Base-by-base conservation (phyloP, 129 eudicot genomes). In the Lactuca saligna region DNA sequence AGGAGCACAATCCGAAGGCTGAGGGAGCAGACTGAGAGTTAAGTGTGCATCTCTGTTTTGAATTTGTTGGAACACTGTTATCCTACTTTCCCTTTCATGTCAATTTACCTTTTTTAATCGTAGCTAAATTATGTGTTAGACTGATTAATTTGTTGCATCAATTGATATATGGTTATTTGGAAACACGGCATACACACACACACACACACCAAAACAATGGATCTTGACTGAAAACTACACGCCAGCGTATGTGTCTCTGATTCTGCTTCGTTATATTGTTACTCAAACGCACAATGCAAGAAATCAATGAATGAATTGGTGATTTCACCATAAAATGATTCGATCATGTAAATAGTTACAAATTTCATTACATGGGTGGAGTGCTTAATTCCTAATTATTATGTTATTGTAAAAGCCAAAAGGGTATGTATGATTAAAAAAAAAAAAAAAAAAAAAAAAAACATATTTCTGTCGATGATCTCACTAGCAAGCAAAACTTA, bases 1-100 rank as follows among this genome's bases (percentile, higher is more conserved):
- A 80, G 96, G 78, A 92, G 96, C 80, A 88, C 98, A 37, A 92
- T 92, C 65, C 70, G 96, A 42, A 81, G 96, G 83, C 63, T 91
- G 85, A 85, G 97, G 88, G 97, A 91, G 82, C 96, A 88, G 71
- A 91, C 97, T 16, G 97, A 91, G 85, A 81, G 83, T 85, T 91
- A 71, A 61, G 57, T 70, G 37, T 61, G 17, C 53, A 20, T 34
- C 15, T 41, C 13, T 15, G 2, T 33, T 34, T 32, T 55, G 48
- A 33, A 4, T 8, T 34, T 57, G 12, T 75, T 65, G 48, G 73
- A 66, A 37, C 17, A 32, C 29, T 2, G 39, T 57, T 12, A 33
- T 56, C 32, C 11, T 44, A 33, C 39, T 74, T 25, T 25, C 29
- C 29, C 29, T 25, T 60, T 68, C 49, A 35, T 67, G 53, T 60